Evolutionary conservation across 2,329 filamentous ascomycete species (phyloP), one percentile per base, ranked within the genome.

Genomic region (Hypomyces rosellus): DNA sequence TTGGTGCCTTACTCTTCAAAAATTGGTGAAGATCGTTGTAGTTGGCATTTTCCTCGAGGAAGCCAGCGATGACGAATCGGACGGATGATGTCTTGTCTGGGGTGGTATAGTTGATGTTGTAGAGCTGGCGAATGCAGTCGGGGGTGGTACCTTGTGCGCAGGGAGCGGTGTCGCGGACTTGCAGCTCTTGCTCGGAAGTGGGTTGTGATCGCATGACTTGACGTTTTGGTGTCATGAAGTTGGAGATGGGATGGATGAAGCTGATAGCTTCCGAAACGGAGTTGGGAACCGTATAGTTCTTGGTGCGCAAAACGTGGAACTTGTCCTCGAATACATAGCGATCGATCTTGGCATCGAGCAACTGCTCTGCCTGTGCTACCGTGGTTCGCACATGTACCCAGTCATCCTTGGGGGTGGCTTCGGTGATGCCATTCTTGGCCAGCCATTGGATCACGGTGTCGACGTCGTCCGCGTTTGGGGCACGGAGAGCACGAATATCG

Each of bases 41-140:
- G 55, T 71, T 74, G 57, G 71, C 69, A 55, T 71, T 73, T 55
- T 78, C 62, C 15, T 75, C 73, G 1, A 78, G 67, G 59, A 78
- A 78, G 8, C 76, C 75, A 1, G 73, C 73, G 18, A 78, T 64
- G 25, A 70, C 75, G 43, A 76, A 63, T 0, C 70, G 68, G 6
- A 69, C 68, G 1, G 63, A 60, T 1, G 72, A 71, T 30, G 6
- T 30, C 2, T 45, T 59, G 54, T 54, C 18, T 63, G 55, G 4
- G 54, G 58, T 6, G 56, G 55, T 14, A 53, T 71, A 70, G 40
- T 62, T 65, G 55, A 77, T 69, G 54, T 74, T 73, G 62, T 77
- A 78, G 11, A 75, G 65, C 46, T 69, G 59, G 8, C 63, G 64
- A 33, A 78, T 65, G 55, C 73, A 75, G 9, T 61, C 57, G 0